Conservation (phyloP, 805 yeast genomes). For the Wickerhamiella vanderwaltii region DNA sequence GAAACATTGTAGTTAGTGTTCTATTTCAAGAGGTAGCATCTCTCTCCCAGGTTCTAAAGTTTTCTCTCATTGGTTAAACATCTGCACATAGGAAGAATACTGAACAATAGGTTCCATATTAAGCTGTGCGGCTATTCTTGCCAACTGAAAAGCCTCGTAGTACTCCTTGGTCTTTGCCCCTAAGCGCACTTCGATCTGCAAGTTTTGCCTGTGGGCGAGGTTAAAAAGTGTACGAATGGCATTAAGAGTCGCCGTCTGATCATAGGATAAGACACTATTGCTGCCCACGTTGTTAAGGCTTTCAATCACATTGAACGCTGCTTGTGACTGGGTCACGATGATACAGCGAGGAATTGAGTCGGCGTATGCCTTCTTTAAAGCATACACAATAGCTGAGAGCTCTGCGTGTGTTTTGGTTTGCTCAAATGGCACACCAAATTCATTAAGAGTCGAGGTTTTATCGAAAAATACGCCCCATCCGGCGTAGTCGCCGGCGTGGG, state of each 20-base stretch:
- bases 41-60: too few relatives aligned
- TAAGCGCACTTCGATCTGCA: neutral
- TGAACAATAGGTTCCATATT: neutral
- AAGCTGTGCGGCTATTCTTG: neutral
- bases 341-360: neutral
- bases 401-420: conserved; percentile 2
- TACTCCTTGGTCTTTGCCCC: neutral
- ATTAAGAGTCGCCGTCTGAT: neutral
- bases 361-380: neutral
- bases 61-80: too few relatives aligned
- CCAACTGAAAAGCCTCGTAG: neutral
- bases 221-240: neutral
- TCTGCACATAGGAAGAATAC: too few relatives aligned
- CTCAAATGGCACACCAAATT: conserved; percentile 2
- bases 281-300: neutral
- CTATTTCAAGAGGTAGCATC: too few relatives aligned
- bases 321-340: neutral
- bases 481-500: conserved; percentile 4
- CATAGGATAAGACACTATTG: neutral
- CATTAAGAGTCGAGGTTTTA: neutral
- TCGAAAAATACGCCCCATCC: neutral
- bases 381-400: conserved; percentile 5
- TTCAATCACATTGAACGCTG: neutral
- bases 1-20: too few relatives aligned
- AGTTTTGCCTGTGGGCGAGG: neutral